phyloP scores from a whole-genome alignment of 2,329 filamentous ascomycete genomes.

The Colletotrichum zoysiae region DNA sequence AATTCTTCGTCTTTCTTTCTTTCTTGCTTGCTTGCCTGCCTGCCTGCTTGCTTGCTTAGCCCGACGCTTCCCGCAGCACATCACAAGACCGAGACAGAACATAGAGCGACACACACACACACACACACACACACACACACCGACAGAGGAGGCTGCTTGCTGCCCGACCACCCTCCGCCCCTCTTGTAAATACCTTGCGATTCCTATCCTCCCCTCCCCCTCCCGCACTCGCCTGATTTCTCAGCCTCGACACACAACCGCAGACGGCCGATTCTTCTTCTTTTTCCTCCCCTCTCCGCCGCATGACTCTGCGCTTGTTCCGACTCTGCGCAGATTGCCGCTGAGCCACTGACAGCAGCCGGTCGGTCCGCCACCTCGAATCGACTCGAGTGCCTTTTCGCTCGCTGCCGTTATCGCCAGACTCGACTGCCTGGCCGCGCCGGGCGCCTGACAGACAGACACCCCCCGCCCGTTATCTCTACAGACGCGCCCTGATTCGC shows the following conservation, averaged over 20 bases:
- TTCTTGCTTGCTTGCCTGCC: too few species aligned
- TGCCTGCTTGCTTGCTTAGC: not conserved
- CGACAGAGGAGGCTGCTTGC: conserved; percentile 4
- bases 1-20: not conserved
- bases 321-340: conserved; percentile 29
- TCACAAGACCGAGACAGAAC: not conserved
- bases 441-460: conserved; percentile 15
- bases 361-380: conserved; percentile 18
- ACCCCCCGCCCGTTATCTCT: conserved; percentile 10
- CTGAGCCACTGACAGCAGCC: conserved; percentile 37
- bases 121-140: not conserved
- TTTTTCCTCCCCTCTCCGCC: not conserved
- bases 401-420: conserved; percentile 9
- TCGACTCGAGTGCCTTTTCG: not conserved
- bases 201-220: not conserved
- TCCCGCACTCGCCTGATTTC: not conserved
- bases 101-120: not conserved
- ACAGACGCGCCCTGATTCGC: not conserved
- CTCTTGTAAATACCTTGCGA: conserved; percentile 2
- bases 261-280: not conserved
- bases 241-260: conserved; percentile 9
- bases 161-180: conserved; percentile 8
- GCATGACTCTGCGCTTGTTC: conserved; percentile 37
- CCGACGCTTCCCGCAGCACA: conserved; percentile 10
- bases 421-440: conserved; percentile 6